Evolutionary conservation across 2,329 filamentous ascomycete species (phyloP).

Genomic region (Cladobotryum protrusum): DNA sequence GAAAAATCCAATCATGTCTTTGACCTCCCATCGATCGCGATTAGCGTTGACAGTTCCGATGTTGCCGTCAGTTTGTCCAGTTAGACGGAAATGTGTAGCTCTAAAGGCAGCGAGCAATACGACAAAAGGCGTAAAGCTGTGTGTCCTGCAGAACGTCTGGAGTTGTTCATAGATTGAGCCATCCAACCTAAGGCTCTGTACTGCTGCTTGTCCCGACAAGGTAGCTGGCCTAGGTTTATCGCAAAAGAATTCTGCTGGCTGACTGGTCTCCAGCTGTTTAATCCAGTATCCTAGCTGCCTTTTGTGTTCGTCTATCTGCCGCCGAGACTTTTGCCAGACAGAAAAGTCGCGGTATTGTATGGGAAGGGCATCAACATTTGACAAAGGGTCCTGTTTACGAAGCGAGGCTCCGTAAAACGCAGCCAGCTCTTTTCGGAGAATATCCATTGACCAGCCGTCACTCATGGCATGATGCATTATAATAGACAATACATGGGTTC

Average conservation of each 20-base stretch:
- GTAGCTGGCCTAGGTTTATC: constrained; percentile 11
- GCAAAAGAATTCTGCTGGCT: constrained; percentile 10
- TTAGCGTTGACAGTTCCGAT: constrained; percentile 18
- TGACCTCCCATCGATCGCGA: constrained; percentile 12
- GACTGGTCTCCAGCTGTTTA: constrained; percentile 8
- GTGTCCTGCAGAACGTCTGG: constrained; percentile 10
- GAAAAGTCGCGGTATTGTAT: constrained; percentile 23
- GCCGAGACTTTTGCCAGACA: constrained; percentile 13
- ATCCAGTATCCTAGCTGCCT: constrained; percentile 17
- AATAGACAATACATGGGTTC: constrained; percentile 17
- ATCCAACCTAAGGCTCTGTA: constrained; percentile 8
- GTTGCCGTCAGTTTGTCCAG: constrained; percentile 15
- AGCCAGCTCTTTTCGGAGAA: constrained; percentile 17
- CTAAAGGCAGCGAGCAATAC: constrained; percentile 19
- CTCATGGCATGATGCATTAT: constrained; percentile 25
- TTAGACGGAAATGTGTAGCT: constrained; percentile 20
- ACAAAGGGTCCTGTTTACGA: constrained; percentile 9
- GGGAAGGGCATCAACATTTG: constrained; percentile 13
- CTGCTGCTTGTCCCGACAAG: constrained; percentile 9
- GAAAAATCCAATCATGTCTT: constrained; percentile 17
- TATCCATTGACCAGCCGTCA: constrained; percentile 24
- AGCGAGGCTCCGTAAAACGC: constrained; percentile 13
- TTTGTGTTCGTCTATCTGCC: constrained; percentile 10
- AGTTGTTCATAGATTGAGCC: constrained; percentile 4
- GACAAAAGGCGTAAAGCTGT: constrained; percentile 5